Evolutionary conservation across 805 yeast species (phyloP).

Genomic region (Candida glaebosa): DNA sequence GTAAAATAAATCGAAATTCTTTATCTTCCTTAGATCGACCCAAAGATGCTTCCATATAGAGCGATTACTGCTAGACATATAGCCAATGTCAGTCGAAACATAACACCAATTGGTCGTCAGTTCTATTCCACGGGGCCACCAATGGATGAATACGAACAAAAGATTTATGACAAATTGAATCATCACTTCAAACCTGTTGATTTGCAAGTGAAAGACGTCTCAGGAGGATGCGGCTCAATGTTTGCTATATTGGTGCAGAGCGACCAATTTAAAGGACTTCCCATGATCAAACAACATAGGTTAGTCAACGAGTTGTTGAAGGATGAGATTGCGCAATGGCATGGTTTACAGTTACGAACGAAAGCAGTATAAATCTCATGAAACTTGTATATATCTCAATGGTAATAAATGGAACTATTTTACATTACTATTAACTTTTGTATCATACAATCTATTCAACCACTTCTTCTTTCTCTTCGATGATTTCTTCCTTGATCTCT

Average conservation of each 20-base stretch:
- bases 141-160: constrained; percentile 60
- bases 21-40: not conserved
- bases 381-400: not conserved
- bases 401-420: not conserved
- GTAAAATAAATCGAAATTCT: not conserved
- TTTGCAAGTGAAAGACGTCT: constrained; percentile 72
- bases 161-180: constrained; percentile 55
- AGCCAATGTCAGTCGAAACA: not conserved
- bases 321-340: constrained; percentile 90
- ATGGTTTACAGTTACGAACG: constrained; percentile 85
- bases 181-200: constrained; percentile 56
- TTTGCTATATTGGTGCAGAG: constrained; percentile 81
- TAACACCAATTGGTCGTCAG: not conserved
- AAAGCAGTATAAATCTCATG: constrained; percentile 26
- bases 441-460: constrained; percentile 36
- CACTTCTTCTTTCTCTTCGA: constrained; percentile 70
- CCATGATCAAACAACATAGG: constrained; percentile 89
- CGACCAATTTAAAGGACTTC: constrained; percentile 68
- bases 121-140: constrained; percentile 11
- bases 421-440: not conserved
- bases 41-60: not conserved
- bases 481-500: constrained; percentile 72
- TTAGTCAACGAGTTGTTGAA: constrained; percentile 76
- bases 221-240: constrained; percentile 98
- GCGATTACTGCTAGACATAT: not conserved